Evolutionary conservation across 2,329 filamentous ascomycete genomes (phyloP).

Genomic region (Didymella pinodella): DNA sequence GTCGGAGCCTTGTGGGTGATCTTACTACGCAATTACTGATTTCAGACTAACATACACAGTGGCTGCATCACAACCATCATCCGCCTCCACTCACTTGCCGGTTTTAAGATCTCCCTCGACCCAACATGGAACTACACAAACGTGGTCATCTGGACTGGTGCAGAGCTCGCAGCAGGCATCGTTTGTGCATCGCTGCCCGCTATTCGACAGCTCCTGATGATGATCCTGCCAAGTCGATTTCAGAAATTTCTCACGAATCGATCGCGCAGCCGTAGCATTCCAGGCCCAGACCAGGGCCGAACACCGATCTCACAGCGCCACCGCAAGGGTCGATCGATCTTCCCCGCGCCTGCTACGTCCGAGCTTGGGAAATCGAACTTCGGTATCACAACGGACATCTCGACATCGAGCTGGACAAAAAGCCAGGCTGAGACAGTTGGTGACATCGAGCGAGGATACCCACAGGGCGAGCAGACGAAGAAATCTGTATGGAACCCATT

Average conservation of each 20-base stretch:
- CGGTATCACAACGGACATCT: conserved; percentile 4
- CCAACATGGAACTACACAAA: conserved; percentile 40
- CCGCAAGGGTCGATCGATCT: neutral
- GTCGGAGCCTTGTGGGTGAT: conserved; percentile 29
- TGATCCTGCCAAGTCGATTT: conserved; percentile 15
- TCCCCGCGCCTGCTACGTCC: neutral
- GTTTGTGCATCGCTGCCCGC: conserved; percentile 38
- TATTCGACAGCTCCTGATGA: conserved; percentile 30
- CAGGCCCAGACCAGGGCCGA: neutral
- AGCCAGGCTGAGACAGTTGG: neutral
- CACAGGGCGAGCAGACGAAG: neutral
- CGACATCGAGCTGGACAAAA: conserved; percentile 1
- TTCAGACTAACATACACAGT: neutral
- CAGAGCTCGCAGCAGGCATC: conserved; percentile 36
- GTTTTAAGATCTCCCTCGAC: conserved; percentile 36
- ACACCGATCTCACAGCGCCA: neutral
- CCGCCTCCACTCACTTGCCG: conserved; percentile 32
- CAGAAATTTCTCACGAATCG: conserved; percentile 5
- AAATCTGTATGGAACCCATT: conserved; percentile 1
- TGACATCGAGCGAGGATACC: conserved; percentile 4
- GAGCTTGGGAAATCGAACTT: neutral
- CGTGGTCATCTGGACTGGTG: conserved; percentile 36
- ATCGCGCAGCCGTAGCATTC: conserved; percentile 7
- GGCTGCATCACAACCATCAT: conserved; percentile 35
- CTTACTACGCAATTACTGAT: neutral